Conservation (phyloP, 2,329 filamentous ascomycete species). For the Colletotrichum phormii region DNA sequence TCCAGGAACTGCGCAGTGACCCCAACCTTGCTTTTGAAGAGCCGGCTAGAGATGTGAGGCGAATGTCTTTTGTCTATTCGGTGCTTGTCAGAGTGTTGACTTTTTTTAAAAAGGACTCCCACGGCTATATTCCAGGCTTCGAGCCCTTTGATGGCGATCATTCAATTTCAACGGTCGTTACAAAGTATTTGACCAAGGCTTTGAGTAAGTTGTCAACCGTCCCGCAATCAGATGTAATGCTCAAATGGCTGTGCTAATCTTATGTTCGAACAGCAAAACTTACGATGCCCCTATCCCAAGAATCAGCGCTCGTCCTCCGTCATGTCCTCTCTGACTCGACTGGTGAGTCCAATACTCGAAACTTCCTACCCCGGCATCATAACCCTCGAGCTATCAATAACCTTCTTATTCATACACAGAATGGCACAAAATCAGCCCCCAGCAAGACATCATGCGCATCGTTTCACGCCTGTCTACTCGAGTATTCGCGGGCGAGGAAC, state of each 20-base stretch:
- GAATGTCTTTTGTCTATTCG: accelerated
- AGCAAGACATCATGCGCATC: conserved; percentile 20
- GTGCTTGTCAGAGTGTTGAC: background rate
- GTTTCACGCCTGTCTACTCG: conserved; percentile 37
- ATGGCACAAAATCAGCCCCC: conserved; percentile 34
- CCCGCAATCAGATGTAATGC: too few species aligned
- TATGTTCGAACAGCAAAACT: conserved; percentile 2
- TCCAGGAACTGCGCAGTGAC: conserved; percentile 19
- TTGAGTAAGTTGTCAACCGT: background rate
- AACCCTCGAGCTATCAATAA: background rate
- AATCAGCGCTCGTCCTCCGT: background rate
- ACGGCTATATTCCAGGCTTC: conserved; percentile 18
- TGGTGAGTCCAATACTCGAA: background rate
- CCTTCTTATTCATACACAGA: background rate
- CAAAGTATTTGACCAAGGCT: conserved; percentile 19
- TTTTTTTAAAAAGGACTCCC: background rate
- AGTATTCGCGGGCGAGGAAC: conserved; percentile 38
- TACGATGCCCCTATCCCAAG: conserved; percentile 22
- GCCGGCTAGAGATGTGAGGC: background rate
- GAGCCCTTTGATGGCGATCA: background rate
- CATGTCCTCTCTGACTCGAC: background rate
- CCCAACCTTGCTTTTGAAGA: background rate
- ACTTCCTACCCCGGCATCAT: background rate
- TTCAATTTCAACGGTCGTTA: background rate
- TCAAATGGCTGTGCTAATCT: background rate